Conservation (phyloP, 805 yeast genomes). For the Saturnispora besseyi region DNA sequence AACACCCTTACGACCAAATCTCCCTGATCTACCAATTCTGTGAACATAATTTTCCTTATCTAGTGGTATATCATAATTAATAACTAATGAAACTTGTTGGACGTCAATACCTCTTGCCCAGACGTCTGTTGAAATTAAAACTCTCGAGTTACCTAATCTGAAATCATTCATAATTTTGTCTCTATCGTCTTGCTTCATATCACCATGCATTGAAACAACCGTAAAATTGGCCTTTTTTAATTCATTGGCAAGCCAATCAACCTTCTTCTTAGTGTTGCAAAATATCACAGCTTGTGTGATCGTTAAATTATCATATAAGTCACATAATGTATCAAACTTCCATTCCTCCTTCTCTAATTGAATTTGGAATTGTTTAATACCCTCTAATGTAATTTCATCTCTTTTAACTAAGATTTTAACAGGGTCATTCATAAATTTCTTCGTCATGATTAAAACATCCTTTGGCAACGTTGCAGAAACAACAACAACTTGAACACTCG, state of each 20-base stretch:
- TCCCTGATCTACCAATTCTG: constrained; percentile 96
- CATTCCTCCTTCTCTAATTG: constrained; percentile 87
- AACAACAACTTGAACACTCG: constrained; percentile 83
- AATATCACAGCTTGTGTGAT: constrained; percentile 97
- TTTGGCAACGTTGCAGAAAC: constrained; percentile 91
- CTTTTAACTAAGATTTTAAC: constrained; percentile 88
- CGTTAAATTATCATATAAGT: constrained; percentile 87
- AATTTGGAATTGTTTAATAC: constrained; percentile 86
- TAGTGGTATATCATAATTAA: constrained; percentile 88
- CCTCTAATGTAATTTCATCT: constrained; percentile 90
- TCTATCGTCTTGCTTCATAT: constrained; percentile 90
- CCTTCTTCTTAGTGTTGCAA: constrained; percentile 95
- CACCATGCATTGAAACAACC: constrained; percentile 95
- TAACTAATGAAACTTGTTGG: constrained; percentile 92
- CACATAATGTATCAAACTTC: constrained; percentile 92
- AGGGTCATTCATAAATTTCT: constrained; percentile 88
- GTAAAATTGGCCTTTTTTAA: constrained; percentile 78
- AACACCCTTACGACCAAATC: constrained; percentile 98
- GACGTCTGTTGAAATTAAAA: constrained; percentile 91
- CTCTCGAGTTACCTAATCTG: constrained; percentile 87
- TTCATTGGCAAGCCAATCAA: constrained; percentile 78
- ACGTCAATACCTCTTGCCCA: constrained; percentile 99
- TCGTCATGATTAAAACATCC: constrained; percentile 86
- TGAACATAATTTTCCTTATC: constrained; percentile 95
- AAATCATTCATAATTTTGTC: constrained; percentile 93